Conservation (phyloP, 768 basidiomycete genomes). For the Clitopilus passeckerianus region DNA sequence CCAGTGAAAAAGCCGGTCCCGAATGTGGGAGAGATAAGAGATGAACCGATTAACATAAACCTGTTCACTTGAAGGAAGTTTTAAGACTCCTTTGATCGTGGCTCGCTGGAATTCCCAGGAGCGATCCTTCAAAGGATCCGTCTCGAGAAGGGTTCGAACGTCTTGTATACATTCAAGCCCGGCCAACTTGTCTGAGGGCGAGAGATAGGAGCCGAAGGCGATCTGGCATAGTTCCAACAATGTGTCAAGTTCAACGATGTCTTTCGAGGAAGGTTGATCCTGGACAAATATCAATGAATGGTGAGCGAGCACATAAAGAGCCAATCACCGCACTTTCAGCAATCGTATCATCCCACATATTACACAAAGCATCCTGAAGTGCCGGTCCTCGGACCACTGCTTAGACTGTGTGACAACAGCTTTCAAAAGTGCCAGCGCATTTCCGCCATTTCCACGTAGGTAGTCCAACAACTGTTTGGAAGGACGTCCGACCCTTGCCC, state of each 20-base stretch:
- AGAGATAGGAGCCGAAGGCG: neutral
- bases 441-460: neutral
- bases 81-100: neutral
- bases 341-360: neutral
- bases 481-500: neutral
- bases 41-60: neutral
- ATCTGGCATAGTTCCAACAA: neutral
- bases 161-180: neutral
- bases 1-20: neutral
- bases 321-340: neutral
- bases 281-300: neutral
- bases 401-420: neutral
- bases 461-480: neutral
- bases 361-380: neutral
- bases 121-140: neutral
- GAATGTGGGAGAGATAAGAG: neutral
- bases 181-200: neutral
- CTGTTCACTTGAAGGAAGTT: neutral
- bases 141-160: neutral
- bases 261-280: neutral
- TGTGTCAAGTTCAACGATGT: neutral
- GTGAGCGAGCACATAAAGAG: neutral
- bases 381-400: neutral
- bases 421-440: neutral
- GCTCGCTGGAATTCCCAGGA: neutral